phyloP scores from a whole-genome alignment of 1,139 yeast genomes.

The Nakaseomyces kungkrabaensis region DNA sequence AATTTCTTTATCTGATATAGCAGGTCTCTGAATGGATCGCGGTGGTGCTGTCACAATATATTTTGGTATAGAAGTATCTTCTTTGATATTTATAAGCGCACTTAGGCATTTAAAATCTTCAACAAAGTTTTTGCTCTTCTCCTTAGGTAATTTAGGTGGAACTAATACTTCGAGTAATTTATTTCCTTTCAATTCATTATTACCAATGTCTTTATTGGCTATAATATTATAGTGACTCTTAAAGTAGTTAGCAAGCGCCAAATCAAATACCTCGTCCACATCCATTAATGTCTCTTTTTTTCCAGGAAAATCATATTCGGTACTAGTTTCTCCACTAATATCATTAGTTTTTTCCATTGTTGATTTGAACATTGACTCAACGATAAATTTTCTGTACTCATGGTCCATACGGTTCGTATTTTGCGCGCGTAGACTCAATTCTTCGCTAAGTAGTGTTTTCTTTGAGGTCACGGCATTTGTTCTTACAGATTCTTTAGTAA shows the following conservation, averaged over 20 bases:
- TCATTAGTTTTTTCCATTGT: neutral
- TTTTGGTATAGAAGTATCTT: neutral
- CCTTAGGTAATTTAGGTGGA: neutral
- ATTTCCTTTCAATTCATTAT: neutral
- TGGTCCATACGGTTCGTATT: neutral
- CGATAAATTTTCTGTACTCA: conserved; percentile 1
- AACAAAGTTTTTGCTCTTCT: neutral
- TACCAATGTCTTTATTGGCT: neutral
- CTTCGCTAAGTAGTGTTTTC: neutral
- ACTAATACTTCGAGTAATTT: neutral
- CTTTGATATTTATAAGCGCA: neutral
- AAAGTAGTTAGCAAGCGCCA: neutral
- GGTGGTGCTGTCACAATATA: neutral
- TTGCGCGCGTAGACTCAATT: neutral
- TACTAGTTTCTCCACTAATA: neutral
- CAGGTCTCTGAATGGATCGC: neutral
- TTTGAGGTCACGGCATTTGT: neutral
- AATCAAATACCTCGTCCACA: neutral
- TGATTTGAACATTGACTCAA: neutral
- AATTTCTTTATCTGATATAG: neutral
- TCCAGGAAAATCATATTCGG: neutral
- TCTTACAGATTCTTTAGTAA: neutral
- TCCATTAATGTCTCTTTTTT: neutral
- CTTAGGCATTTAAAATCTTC: neutral
- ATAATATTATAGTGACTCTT: neutral